These are phyloP conservation scores for Taphrina confusa DNA, from an alignment of 1,139 yeast species.

Conservation along the genomic window DNA sequence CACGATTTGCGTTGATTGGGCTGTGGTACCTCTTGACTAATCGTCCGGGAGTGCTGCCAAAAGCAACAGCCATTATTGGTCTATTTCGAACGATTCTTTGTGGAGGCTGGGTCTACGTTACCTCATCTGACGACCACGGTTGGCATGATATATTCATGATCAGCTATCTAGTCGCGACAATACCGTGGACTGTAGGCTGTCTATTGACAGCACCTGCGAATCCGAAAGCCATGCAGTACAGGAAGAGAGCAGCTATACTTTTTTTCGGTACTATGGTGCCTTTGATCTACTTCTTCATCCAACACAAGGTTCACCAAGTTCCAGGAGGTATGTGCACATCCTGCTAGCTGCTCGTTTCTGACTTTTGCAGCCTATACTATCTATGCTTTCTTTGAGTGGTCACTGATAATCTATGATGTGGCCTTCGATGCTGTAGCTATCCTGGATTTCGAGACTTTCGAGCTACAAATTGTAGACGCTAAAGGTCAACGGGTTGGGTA, in stretches of 20 bases:
- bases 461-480: conserved; percentile 51
- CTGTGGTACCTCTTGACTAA: conserved; percentile 56
- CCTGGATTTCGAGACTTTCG: conserved; percentile 63
- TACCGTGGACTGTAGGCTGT: conserved; percentile 82
- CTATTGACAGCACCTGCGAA: conserved; percentile 58
- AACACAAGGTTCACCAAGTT: conserved; percentile 81
- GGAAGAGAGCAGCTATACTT: conserved; percentile 57
- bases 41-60: conserved; percentile 52
- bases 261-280: conserved; percentile 78
- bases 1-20: conserved; percentile 73
- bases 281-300: conserved; percentile 82
- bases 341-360: background rate
- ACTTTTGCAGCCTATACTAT: conserved; percentile 67
- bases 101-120: conserved; percentile 98
- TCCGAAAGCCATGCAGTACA: conserved; percentile 53
- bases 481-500: conserved; percentile 42
- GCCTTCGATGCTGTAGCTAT: conserved; percentile 80
- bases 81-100: conserved; percentile 83
- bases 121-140: conserved; percentile 96
- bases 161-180: conserved; percentile 76
- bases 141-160: conserved; percentile 96
- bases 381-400: conserved; percentile 95
- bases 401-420: conserved; percentile 75
- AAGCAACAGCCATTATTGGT: conserved; percentile 58
- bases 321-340: conserved; percentile 56